Base-by-base conservation (phyloP, 2,329 filamentous ascomycete species). In the Nemania serpens region DNA sequence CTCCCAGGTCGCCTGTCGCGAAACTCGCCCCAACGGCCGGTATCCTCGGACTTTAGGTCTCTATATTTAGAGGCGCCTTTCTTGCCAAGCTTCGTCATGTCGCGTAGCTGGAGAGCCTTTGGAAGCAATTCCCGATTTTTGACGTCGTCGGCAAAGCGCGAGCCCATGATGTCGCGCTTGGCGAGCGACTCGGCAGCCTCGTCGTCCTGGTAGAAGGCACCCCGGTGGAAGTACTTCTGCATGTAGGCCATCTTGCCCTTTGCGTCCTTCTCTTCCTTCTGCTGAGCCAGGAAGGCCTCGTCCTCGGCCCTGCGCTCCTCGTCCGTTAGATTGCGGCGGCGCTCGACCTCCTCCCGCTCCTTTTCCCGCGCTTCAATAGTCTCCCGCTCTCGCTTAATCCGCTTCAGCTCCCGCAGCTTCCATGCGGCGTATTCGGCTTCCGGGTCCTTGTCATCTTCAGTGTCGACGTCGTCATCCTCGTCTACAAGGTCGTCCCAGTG, bases 161-260 rank as follows among this genome's bases (percentile, higher is more conserved):
- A 85, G 13, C 93, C 93, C 86, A 96, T 96, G 66, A 97, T 82
- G 72, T 97, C 91, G 48, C 95, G 83, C 72, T 88, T 84, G 65
- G 91, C 88, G 47, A 97, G 80, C 0, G 91, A 91, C 64, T 91
- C 87, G 15, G 86, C 87, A 68, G 88, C 86, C 53, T 88, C 83
- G 69, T 96, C 91, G 54, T 93, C 91, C 67, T 90, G 90, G 80
- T 91, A 98, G 79, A 98, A 99, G 15, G 95, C 95, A 50, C 95
- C 95, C 78, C 93, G 94, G 82, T 99, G 95, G 76, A 91, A 93
- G 79, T 98, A 99, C 74, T 93, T 93, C 73, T 97, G 93, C 90
- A 98, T 91, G 75, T 88, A 97, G 1, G 85, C 85, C 82, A 95
- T 91, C 77, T 94, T 90, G 55, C 92, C 92, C 62, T 89, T 88